These are phyloP conservation scores for Tubosaeta sp. DNA, from an alignment of 768 basidiomycete species.

Conservation along the genomic window DNA sequence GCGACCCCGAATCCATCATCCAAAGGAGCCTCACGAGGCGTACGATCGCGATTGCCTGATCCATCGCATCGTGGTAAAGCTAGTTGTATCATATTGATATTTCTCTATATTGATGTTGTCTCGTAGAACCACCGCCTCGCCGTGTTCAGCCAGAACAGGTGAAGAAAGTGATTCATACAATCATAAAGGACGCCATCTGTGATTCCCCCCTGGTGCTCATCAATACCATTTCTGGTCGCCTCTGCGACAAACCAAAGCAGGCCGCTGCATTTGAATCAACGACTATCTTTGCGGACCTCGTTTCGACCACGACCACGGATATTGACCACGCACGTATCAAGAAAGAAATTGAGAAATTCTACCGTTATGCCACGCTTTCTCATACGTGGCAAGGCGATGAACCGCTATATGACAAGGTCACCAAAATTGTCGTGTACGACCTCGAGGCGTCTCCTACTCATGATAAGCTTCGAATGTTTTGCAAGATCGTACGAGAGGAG, in stretches of 20 bases:
- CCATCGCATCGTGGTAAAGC: no score
- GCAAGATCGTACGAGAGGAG: no score
- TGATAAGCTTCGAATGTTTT: background rate
- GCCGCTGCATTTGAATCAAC: no score
- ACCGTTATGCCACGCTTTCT: background rate
- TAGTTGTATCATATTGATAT: no score
- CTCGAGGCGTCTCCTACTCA: background rate
- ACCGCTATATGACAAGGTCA: background rate
- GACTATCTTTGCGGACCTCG: background rate
- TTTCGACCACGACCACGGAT: background rate
- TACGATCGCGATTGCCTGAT: no score
- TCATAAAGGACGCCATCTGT: background rate
- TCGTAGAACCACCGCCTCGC: no score
- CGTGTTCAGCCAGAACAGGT: no score
- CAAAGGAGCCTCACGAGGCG: no score
- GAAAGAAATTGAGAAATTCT: background rate
- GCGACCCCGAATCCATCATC: no score
- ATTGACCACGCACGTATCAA: background rate
- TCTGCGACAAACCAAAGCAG: no score
- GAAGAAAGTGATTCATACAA: background rate
- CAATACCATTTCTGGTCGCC: background rate
- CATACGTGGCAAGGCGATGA: background rate
- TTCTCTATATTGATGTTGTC: no score
- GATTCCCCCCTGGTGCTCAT: background rate
- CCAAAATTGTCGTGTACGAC: background rate